These are phyloP conservation scores for Leccinum colubrinum DNA, from an alignment of 1,284 basidiomycete genomes.

Conservation along the genomic window DNA sequence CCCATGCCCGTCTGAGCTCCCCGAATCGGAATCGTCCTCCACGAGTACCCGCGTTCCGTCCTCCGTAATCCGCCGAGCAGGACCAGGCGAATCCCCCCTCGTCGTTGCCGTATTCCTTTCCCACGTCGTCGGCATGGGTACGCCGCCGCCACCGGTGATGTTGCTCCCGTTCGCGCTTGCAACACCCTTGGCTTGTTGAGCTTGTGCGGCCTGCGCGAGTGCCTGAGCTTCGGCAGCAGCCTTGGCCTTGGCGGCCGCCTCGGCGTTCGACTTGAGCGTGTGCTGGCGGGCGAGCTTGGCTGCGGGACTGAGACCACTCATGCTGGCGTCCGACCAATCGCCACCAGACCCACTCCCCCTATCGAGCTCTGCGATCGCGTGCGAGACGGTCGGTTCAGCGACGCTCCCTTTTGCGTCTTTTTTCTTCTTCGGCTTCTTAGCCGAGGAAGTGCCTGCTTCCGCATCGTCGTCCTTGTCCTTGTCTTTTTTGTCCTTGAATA, in stretches of 20 bases:
- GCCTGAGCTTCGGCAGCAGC: constrained; percentile 53
- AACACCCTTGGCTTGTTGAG: constrained; percentile 38
- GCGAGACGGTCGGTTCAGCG: constrained; percentile 76
- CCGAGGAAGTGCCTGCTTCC: constrained; percentile 37
- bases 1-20: constrained; percentile 46
- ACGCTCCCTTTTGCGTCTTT: constrained; percentile 62
- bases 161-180: constrained; percentile 20
- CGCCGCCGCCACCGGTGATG: constrained; percentile 17
- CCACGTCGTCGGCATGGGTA: constrained; percentile 65
- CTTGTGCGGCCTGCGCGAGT: constrained; percentile 34
- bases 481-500: constrained; percentile 90
- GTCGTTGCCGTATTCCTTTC: constrained; percentile 76
- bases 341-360: constrained; percentile 43
- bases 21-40: constrained; percentile 68
- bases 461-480: constrained; percentile 49
- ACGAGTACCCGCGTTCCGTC: constrained; percentile 67
- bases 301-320: constrained; percentile 87
- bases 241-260: constrained; percentile 73
- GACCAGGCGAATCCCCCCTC: constrained; percentile 42
- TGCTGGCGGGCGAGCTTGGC: constrained; percentile 91
- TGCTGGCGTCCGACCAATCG: constrained; percentile 54
- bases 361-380: constrained; percentile 86
- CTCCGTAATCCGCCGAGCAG: constrained; percentile 52
- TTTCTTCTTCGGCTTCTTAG: constrained; percentile 47
- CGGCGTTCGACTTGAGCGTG: constrained; percentile 80